Conservation (phyloP, 2,329 filamentous ascomycete species). For the Scopulariopsis brevicaulis region DNA sequence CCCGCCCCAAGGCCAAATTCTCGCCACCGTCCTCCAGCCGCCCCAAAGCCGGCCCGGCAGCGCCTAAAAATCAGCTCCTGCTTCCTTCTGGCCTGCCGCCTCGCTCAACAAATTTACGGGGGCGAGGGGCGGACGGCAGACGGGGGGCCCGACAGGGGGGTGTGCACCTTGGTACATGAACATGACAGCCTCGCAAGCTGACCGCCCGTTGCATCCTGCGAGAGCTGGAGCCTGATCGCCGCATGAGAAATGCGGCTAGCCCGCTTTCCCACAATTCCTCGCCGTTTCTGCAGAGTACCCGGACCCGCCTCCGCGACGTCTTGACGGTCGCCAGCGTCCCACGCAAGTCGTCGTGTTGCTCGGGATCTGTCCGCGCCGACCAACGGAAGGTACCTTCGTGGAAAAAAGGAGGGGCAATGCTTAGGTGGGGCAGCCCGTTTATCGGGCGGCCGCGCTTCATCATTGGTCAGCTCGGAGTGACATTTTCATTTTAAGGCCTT, state of each 20-base stretch:
- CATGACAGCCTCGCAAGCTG: background rate
- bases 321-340: background rate
- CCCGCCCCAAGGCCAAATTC: background rate
- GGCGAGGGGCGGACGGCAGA: background rate
- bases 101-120: background rate
- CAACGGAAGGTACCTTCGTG: background rate
- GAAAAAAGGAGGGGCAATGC: conserved; percentile 1
- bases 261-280: background rate
- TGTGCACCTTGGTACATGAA: background rate
- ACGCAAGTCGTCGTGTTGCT: background rate
- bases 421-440: conserved; percentile 3
- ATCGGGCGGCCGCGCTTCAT: background rate
- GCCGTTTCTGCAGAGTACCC: background rate
- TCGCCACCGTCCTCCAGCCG: background rate
- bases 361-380: background rate
- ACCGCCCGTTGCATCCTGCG: background rate
- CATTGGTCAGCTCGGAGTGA: background rate
- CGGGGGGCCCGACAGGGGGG: background rate
- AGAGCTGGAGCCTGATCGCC: background rate
- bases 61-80: background rate
- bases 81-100: background rate
- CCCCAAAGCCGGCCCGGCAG: background rate
- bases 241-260: background rate
- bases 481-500: background rate
- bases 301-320: background rate